Base-by-base conservation (phyloP, 495 filamentous ascomycete species). In the Oidiodendron maius region DNA sequence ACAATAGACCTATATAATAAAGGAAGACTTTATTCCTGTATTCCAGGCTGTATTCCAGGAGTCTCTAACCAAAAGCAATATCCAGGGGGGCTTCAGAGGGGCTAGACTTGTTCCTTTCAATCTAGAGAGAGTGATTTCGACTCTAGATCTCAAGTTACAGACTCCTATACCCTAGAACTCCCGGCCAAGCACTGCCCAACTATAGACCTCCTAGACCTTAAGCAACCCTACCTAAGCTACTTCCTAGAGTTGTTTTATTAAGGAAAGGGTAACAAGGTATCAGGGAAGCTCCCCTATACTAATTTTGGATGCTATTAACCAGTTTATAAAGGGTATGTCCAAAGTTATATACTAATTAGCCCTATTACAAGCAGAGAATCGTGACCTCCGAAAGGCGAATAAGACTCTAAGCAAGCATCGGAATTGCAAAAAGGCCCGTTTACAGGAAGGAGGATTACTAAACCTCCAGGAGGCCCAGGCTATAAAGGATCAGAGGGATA, bases 191-290 rank as follows among this genome's bases (percentile, higher is more conserved):
- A n/a, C n/a, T n/a, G n/a, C n/a, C n/a, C n/a, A n/a, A n/a, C n/a
- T n/a, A n/a, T n/a, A n/a, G n/a, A n/a, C n/a, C n/a, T n/a, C n/a
- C n/a, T n/a, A n/a, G n/a, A n/a, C n/a, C n/a, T n/a, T n/a, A n/a
- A n/a, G n/a, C n/a, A n/a, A n/a, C n/a, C n/a, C n/a, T n/a, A n/a
- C n/a, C n/a, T n/a, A n/a, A n/a, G n/a, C n/a, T n/a, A n/a, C n/a
- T n/a, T n/a, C n/a, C n/a, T n/a, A 48, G 21, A 42, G 32, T 41
- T 24, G 16, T 8, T 48, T 41, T 40, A 22, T 48, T 40, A 48
- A 40, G 23, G 20, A 35, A 12, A 11, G 43, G 11, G 20, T 46
- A 15, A 10, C 25, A 4, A 12, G 43, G 4, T 22, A 48, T 48
- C 32, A 48, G 21, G 28, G 28, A 21, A 48, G 45, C 34, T 48